Percentiles rank a stretch among this genome's conserved stretches.
These are phyloP conservation scores for Gynostemma pentaphyllum DNA, from an alignment of 306 rosid genomes.

Conservation along the genomic window DNA sequence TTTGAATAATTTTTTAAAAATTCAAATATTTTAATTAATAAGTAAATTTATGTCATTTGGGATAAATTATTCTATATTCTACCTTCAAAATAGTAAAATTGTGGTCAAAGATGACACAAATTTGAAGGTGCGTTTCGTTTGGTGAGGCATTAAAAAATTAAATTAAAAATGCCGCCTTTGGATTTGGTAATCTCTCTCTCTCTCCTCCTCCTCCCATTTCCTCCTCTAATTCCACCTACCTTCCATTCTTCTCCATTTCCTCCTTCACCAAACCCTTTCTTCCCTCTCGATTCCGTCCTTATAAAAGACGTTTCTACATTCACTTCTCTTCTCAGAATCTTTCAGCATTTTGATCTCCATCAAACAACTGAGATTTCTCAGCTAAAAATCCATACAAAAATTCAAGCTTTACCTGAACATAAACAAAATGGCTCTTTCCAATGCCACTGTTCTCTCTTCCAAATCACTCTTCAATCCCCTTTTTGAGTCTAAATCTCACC, in stretches of 20 bases:
- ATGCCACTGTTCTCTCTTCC: conserved; percentile 36
- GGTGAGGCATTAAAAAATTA: neutral
- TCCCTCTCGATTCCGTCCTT: neutral
- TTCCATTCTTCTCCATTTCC: neutral
- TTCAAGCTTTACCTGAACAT: neutral
- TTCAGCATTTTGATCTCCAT: neutral
- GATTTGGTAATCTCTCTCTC: neutral
- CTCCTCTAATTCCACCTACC: conserved; percentile 1
- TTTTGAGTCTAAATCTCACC: conserved; percentile 25
- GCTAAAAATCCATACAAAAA: neutral
- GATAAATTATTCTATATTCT: no score
- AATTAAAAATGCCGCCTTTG: neutral
- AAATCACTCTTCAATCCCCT: conserved; percentile 25
- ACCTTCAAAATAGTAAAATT: no score
- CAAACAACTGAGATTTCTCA: neutral
- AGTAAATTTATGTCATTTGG: no score
- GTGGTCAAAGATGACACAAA: conserved; percentile 6
- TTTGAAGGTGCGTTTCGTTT: neutral
- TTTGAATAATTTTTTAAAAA: no score
- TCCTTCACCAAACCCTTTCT: neutral
- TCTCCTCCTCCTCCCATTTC: neutral
- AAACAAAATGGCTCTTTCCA: conserved; percentile 36
- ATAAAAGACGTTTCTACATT: neutral
- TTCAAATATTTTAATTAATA: no score
- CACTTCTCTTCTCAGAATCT: neutral